Conservation (phyloP, 768 basidiomycete species). For the Panaeolus cyanescens region DNA sequence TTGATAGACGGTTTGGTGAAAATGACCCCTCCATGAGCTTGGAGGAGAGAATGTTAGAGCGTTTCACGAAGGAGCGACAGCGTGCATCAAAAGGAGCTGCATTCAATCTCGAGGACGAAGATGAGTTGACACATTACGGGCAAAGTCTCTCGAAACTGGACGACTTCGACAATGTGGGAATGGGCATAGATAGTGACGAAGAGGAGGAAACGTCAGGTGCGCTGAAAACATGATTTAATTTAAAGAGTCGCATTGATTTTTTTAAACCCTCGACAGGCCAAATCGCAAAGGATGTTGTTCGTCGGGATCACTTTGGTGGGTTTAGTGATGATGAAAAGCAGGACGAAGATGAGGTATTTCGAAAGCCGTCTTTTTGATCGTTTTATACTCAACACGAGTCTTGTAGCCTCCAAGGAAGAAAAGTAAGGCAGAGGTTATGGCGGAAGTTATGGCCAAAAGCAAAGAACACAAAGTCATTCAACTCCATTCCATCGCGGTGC, state of each 20-base stretch:
- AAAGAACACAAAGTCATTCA: constrained; percentile 86
- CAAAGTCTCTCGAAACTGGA: constrained; percentile 84
- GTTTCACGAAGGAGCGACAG: constrained; percentile 91
- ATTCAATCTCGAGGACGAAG: constrained; percentile 93
- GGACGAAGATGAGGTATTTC: constrained; percentile 45
- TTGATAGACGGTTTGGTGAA: constrained; percentile 97
- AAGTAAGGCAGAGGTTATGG: constrained; percentile 95
- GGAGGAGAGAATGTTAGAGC: constrained; percentile 96
- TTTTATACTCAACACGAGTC: constrained; percentile 5
- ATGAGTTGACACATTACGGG: constrained; percentile 90
- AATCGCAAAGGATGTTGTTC: constrained; percentile 68
- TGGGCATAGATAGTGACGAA: constrained; percentile 60
- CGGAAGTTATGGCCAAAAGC: constrained; percentile 96
- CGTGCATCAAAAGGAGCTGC: constrained; percentile 69
- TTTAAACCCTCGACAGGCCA: constrained; percentile 44
- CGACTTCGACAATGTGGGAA: constrained; percentile 76
- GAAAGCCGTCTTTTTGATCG: background rate
- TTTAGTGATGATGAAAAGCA: constrained; percentile 72
- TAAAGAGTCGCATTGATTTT: background rate
- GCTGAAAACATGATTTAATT: constrained; percentile 11
- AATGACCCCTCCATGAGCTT: constrained; percentile 89
- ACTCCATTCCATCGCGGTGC: constrained; percentile 7
- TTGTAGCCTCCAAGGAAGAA: constrained; percentile 80
- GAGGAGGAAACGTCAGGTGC: constrained; percentile 50
- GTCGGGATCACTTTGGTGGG: constrained; percentile 80